Percentiles rank a stretch among this genome's conserved stretches.
These are phyloP conservation scores for Powellomyces hirtus DNA, from an alignment of 192 early-diverging fungal species.

Conservation along the genomic window DNA sequence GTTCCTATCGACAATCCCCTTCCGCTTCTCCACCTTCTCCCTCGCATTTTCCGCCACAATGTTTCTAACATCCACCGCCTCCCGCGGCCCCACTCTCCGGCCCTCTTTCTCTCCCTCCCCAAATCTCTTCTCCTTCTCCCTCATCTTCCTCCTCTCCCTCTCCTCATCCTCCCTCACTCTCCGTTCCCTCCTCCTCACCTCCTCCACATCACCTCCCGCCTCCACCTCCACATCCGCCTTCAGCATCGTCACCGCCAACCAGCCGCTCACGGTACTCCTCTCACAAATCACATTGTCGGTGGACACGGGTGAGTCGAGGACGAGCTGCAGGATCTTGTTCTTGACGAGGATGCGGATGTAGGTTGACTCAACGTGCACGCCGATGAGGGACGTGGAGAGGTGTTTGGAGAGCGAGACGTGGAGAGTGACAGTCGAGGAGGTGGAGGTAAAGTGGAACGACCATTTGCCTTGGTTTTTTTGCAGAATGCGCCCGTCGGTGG, in stretches of 20 bases:
- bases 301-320: constrained; percentile 40
- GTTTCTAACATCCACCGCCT: constrained; percentile 19
- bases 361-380: constrained; percentile 45
- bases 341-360: constrained; percentile 47
- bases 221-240: background rate
- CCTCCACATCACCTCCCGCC: background rate
- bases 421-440: constrained; percentile 27
- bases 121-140: constrained; percentile 4
- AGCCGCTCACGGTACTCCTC: constrained; percentile 46
- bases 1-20: constrained; percentile 26
- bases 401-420: constrained; percentile 50
- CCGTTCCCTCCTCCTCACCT: background rate
- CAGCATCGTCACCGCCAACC: constrained; percentile 47
- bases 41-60: constrained; percentile 16
- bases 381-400: constrained; percentile 50
- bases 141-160: constrained; percentile 4
- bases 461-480: constrained; percentile 61
- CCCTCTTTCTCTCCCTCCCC: too few relatives aligned
- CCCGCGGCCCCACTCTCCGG: too few relatives aligned
- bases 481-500: constrained; percentile 45
- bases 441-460: constrained; percentile 32
- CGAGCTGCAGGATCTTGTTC: constrained; percentile 54
- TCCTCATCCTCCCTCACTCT: background rate
- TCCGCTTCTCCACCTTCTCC: too few relatives aligned
- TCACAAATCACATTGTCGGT: constrained; percentile 43